Evolutionary conservation across 768 basidiomycete species (phyloP).

Genomic region (Boletus vinaceobasis): DNA sequence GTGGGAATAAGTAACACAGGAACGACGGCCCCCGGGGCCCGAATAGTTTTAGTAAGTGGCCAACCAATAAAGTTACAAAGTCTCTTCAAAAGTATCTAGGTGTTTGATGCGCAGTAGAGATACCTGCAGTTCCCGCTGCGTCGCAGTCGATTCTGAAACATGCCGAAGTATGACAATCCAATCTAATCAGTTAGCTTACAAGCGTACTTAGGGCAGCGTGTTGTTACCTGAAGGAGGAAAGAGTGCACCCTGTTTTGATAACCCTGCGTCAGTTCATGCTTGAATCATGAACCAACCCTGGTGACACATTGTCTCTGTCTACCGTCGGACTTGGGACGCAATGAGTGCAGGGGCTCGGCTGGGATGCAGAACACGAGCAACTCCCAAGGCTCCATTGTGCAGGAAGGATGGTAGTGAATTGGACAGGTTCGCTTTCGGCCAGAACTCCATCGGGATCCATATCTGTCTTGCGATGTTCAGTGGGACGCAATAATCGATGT

Average conservation of each 20-base stretch:
- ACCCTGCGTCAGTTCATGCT: neutral
- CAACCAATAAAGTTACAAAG: neutral
- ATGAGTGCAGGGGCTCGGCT: neutral
- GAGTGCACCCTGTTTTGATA: neutral
- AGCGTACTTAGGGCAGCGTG: too few species aligned
- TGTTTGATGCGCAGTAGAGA: neutral
- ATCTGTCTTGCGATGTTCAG: neutral
- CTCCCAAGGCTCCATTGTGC: neutral
- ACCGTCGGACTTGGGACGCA: neutral
- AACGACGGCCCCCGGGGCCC: too few species aligned
- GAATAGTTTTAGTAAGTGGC: too few species aligned
- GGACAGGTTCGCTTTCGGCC: neutral
- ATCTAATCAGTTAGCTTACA: neutral
- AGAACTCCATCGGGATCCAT: neutral
- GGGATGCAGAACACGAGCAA: neutral
- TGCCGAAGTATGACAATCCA: too few species aligned
- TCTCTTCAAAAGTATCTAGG: neutral
- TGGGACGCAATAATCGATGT: slow-evolving; percentile 10
- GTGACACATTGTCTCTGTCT: neutral
- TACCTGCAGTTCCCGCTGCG: neutral
- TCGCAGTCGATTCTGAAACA: too few species aligned
- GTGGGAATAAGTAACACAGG: neutral
- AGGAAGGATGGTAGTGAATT: slow-evolving; percentile 16
- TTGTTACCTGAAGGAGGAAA: neutral
- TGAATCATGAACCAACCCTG: neutral